Evolutionary conservation across 768 basidiomycete genomes (phyloP), one percentile per base, ranked within the genome.

Genomic region (Neoboletus magnificus): DNA sequence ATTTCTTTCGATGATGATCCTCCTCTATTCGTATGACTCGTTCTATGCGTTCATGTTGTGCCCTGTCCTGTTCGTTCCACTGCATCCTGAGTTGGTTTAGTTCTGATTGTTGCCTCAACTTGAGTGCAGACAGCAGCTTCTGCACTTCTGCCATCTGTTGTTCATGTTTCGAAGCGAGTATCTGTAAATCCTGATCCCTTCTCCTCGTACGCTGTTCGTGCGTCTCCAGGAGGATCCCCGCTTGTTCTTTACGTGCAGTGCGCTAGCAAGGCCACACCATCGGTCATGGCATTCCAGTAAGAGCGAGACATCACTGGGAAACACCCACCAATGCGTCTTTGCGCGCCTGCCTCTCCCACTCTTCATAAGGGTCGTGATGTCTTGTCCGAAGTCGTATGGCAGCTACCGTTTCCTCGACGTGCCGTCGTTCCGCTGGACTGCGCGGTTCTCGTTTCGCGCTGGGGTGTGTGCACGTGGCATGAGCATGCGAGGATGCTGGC

Each of bases 11-110:
- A 22, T 79, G 68, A 55, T 82, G 85, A 29, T 83, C 84, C 57
- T 88, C 84, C 63, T 89, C 86, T 4, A 71, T 30, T 62, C 79
- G 79, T 57, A 91, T 90, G 8, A 77, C 82, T 3, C 57, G 66
- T 68, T 91, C 86, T 50, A 89, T 81, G 5, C 83, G 75, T 27
- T 82, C 75, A 74, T 82, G 84, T 36, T 83, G 71, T 48, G 63
- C 62, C 43, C 58, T 71, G 56, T 78, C 75, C 48, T 79, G 73
- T 36, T 72, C 70, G 47, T 77, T 77, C 81, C 81, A 84, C 10
- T 62, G 68, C 5, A 71, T 71, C 43, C 73, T 71, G 35, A 86
- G 65, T 47, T 63, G 66, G 36, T 74, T 70, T 52, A 86, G 78
- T 27, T 81, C 79, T 12, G 68, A 65, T 55, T 80, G 76, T 43